Base-by-base conservation (phyloP, 805 yeast genomes). In the Kuraishia molischiana region DNA sequence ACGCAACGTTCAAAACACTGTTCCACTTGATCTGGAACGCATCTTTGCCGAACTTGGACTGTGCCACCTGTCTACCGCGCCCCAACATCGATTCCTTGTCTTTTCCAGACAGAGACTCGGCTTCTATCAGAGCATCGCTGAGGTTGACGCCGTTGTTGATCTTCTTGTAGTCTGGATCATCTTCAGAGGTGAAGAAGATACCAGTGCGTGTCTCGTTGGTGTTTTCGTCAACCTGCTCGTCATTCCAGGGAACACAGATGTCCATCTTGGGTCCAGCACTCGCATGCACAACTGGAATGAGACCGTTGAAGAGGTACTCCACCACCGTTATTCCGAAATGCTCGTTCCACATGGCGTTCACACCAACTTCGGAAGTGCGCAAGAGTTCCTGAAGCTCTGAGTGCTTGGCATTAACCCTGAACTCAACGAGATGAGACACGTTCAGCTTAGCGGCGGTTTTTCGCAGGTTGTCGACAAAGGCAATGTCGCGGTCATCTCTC, bases 341-440 rank as follows among this genome's bases (percentile, higher is more conserved):
- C 63, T 92, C 99, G 59, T 92, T 92, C 98, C 98, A 92, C 99
- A 92, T 92, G 22, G 95, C 87, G 51, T 92, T 90, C 29, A 92
- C 64, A 4, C 98, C 98, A 50, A 75, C 77, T 19, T 77, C 72
- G 3, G 86, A 72, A 11, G 56, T 61, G 10, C 62, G 49, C 24
- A 94, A 63, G 38, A 74, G 67, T 21, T 60, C 51, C 37, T 74
- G 62, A 11, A 94, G 77, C 14, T 66, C 69, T 2, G 64, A 67
- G 61, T 85, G 85, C 8, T 85, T 69, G 20, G 90, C 81, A 59
- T 92, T 94, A 4, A 83, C 69, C 1, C 78, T 62, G 49, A 87
- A 80, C 34, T 72, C 65, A 5, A 68, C 56, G 4, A 49, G 39
- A 4, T 58, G 54, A 5, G 66, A 61, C 18, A 81, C 64, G 0